Percentiles rank a stretch among this genome's conserved stretches.
phyloP scores from a whole-genome alignment of 2,329 filamentous ascomycete species.

The Cylindrodendrum hubeiense region DNA sequence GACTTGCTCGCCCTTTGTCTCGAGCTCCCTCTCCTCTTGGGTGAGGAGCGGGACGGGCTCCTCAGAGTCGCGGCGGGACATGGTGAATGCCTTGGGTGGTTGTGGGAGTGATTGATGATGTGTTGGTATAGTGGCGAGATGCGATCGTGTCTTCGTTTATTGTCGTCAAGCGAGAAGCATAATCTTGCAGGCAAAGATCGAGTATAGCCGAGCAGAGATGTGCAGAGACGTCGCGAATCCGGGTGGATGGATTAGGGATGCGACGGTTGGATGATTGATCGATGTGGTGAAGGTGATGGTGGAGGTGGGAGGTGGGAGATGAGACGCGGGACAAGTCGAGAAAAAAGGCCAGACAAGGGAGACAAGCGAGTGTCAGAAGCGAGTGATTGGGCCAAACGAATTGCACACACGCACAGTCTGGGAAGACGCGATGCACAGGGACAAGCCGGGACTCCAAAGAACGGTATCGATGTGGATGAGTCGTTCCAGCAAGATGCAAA shows the following conservation, averaged over 20 bases:
- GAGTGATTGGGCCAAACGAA: slow-evolving; percentile 17
- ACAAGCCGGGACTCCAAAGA: slow-evolving; percentile 15
- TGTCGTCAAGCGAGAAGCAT: slow-evolving; percentile 24
- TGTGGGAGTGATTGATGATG: background rate
- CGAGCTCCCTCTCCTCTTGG: slow-evolving; percentile 47
- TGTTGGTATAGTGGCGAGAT: background rate
- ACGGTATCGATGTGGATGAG: slow-evolving; percentile 16
- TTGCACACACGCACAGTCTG: slow-evolving; percentile 1
- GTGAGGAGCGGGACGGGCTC: slow-evolving; percentile 49
- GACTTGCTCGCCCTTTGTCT: slow-evolving; percentile 43
- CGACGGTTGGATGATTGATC: background rate
- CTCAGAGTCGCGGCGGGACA: slow-evolving; percentile 49
- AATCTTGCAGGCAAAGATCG: background rate
- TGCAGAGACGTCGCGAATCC: background rate
- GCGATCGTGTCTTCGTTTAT: slow-evolving; percentile 15
- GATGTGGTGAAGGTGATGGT: background rate
- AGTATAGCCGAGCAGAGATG: background rate
- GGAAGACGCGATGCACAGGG: slow-evolving; percentile 2
- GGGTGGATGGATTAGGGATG: background rate
- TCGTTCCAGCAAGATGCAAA: slow-evolving; percentile 15
- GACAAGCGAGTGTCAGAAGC: slow-evolving; percentile 16
- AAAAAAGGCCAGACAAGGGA: slow-evolving; percentile 4
- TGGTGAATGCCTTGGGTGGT: slow-evolving; percentile 31
- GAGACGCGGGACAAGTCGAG: slow-evolving; percentile 1
- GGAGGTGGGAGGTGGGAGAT: slow-evolving; percentile 3